Evolutionary conservation across 1,139 yeast species (phyloP), one percentile per base, ranked within the genome.

Genomic region (Kurtzmaniella natalensis): DNA sequence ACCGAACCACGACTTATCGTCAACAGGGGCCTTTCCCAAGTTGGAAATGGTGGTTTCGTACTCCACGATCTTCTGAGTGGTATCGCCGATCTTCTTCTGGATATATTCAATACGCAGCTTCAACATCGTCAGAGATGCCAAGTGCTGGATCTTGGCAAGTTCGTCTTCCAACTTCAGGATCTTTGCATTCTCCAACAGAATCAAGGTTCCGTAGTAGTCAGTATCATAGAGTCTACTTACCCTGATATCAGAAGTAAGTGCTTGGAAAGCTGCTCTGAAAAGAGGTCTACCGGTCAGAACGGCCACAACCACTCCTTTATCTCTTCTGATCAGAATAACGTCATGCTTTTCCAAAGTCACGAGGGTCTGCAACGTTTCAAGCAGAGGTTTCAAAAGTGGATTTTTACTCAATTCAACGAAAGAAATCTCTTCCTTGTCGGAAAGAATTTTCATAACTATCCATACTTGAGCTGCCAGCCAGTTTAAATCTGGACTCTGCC

Each of bases 381-480:
- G 73, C 2, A 80, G 74, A 5, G 78, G 60, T 43, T 81, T 81
- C 56, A 88, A 85, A 32, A 85, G 59, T 10, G 94, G 82, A 32
- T 72, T 67, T 34, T 70, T 65, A 23, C 72, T 64, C 31, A 84
- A 59, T 9, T 80, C 79, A 27, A 67, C 64, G 47, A 67, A 82
- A 1, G 60, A 46, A 3, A 83, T 59, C 3, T 50, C 44, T 1
- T 72, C 76, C 0, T 59, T 51, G 5, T 59, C 52, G 1, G 88
- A 73, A 30, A 92, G 65, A 28, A 71, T 45, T 48, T 83, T 83
- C 50, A 92, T 78, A 14, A 92, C 55, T 17, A 72, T 75, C 98
- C 98, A 92, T 0, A 88, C 94, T 50, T 92, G 96, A 1, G 94
- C 85, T 5, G 81, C 65, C 29, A 75, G 73, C 73, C 94, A 79